Evolutionary conservation across 2,329 filamentous ascomycete genomes (phyloP), one percentile per base, ranked within the genome.

Genomic region (Fusarium sp.): DNA sequence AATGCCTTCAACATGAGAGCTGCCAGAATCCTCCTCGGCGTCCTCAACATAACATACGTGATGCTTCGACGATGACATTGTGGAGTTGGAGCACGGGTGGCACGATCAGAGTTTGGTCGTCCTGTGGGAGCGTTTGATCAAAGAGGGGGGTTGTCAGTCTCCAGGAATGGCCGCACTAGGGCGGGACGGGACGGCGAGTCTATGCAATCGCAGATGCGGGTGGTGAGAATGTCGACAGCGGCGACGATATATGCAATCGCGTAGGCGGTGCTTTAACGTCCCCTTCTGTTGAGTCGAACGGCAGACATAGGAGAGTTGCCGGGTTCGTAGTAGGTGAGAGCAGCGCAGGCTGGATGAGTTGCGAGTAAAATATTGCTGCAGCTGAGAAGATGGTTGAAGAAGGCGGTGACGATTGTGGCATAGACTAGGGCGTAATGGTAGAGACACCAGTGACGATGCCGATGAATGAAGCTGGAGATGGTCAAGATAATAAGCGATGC

Each of bases 21-120:
- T 85, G 45, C 84, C 86, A 14, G 83, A 81, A 60, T 89, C 87
- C 75, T 89, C 87, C 76, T 89, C 86, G 56, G 82, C 86, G 65
- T 89, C 88, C 79, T 90, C 85, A 67, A 88, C 83, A 78, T 85
- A 85, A 67, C 85, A 84, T 64, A 86, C 81, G 76, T 82, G 73
- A 60, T 69, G 76, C 74, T 81, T 78, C 66, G 86, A 52, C 24
- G 43, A 35, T 16, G 37, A 82, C 87, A 89, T 89, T 79, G 78
- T 82, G 80, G 73, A 60, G 71, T 57, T 71, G 62, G 59, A 72
- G 50, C 39, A 57, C 64, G 52, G 59, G 60, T 72, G 71, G 73
- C 60, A 75, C 69, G 59, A 75, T 67, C 62, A 71, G 67, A 67
- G 74, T 76, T 75, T 65, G 63, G 65, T 71, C 52, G 69, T 67